These are phyloP conservation scores for Diutina sp. DNA, from an alignment of 1,139 yeast species.

Conservation along the genomic window DNA sequence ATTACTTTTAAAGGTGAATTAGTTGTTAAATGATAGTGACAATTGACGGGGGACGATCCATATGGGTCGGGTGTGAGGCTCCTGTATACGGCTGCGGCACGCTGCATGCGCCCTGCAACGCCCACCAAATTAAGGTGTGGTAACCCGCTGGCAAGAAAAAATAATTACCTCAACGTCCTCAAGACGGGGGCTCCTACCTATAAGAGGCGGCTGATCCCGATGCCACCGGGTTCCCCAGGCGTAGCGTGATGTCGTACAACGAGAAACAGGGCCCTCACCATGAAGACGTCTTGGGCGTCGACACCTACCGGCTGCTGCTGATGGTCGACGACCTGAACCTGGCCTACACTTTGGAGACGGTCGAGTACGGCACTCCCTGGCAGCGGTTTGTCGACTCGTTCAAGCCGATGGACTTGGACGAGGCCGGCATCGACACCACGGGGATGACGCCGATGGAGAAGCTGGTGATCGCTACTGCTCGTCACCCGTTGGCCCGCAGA, in stretches of 20 bases:
- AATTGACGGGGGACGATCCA: neutral
- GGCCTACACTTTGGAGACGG: neutral
- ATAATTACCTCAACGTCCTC: neutral
- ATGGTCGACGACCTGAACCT: neutral
- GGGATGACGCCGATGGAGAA: constrained; percentile 18
- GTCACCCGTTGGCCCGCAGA: constrained; percentile 14
- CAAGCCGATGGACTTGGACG: constrained; percentile 26
- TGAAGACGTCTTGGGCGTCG: neutral
- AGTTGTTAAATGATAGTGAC: too few relatives aligned
- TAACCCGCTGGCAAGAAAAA: neutral
- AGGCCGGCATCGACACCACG: constrained; percentile 20
- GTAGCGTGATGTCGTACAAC: neutral
- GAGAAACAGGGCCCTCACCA: neutral
- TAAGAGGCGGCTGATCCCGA: neutral
- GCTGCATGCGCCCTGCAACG: neutral
- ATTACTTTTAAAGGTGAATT: too few relatives aligned
- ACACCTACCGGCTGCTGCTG: neutral
- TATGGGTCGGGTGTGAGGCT: neutral
- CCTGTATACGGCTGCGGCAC: neutral
- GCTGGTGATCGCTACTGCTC: constrained; percentile 24
- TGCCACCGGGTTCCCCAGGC: neutral
- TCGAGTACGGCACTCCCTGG: constrained; percentile 5
- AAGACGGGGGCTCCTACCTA: neutral
- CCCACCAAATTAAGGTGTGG: neutral
- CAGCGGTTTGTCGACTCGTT: constrained; percentile 22